Base-by-base conservation (phyloP, 192 early-diverging fungal genomes). In the Entophlyctis luteolus region DNA sequence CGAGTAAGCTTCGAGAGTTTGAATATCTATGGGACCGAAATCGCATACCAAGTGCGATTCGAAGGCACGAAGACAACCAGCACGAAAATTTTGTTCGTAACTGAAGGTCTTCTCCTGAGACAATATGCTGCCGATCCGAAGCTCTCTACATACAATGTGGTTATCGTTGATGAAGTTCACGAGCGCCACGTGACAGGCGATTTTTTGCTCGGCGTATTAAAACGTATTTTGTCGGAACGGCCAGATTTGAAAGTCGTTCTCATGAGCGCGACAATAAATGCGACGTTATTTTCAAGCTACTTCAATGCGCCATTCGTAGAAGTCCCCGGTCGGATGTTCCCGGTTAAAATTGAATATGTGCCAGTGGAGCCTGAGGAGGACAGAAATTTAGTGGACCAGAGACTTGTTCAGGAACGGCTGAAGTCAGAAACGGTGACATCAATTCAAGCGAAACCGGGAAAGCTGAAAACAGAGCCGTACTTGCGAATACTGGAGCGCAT, bases 141-240 rank as follows among this genome's bases (percentile, higher is more conserved):
- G 6, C 71, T 91, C 0, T 80, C 81, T 1, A 67, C 55, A 29
- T 90, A 91, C 50, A 81, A 90, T 49, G 83, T 90, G 6, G 84
- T 95, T 33, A 83, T 95, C 32, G 88, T 93, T 20, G 93, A 95
- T 55, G 93, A 95, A 65, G 75, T 76, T 2, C 75, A 77, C 33
- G 75, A 77, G 63, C 56, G 75, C 37, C 71, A 77, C 49, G 59
- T 77, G 6, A 56, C 74, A 12, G 73, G 72, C 2, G 75, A 77
- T 38, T 77, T 77, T 38, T 27, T 77, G 18, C 74, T 77, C 29
- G 75, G 75, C 35, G 68, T 77, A 4, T 33, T 77, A 34, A 77
- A 77, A 65, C 54, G 56, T 10, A 58, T 75, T 31, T 20, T 75
- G 34, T 3, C 29, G 10, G 47, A 35, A 16, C 48, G 75, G 3